Conservation (phyloP, 2,329 filamentous ascomycete genomes). For the Orbilia brochopaga region DNA sequence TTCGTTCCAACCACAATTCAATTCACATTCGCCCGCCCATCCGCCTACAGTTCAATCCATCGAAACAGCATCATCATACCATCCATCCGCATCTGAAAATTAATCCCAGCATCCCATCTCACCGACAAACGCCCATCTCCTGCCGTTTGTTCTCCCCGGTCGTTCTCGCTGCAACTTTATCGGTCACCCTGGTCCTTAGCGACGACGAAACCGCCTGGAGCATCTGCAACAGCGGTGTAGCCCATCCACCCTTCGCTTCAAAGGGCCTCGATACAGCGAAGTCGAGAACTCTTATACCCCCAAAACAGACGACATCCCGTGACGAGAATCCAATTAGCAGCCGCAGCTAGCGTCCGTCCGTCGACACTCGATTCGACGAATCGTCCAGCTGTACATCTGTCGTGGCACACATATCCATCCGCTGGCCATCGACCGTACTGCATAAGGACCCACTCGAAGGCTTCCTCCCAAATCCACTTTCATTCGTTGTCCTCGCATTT, state of each 20-base stretch:
- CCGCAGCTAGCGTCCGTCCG: slow-evolving; percentile 2
- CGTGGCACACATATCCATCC: slow-evolving; percentile 36
- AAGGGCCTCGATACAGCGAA: neutral
- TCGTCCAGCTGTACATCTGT: slow-evolving; percentile 37
- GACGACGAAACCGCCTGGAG: neutral
- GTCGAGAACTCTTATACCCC: slow-evolving; percentile 1
- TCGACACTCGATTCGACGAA: slow-evolving; percentile 28
- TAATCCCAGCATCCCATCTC: neutral
- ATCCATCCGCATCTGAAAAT: too few species aligned
- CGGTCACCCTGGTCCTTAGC: neutral
- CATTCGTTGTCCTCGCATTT: slow-evolving; percentile 24
- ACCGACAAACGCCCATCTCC: neutral
- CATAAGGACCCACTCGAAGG: slow-evolving; percentile 26
- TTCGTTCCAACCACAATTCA: neutral
- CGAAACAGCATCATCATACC: too few species aligned
- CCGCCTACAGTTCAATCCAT: too few species aligned
- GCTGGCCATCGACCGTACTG: slow-evolving; percentile 25
- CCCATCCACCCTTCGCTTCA: neutral
- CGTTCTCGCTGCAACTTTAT: slow-evolving; percentile 1
- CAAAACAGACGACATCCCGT: neutral
- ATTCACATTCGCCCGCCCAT: neutral
- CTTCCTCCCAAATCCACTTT: slow-evolving; percentile 14
- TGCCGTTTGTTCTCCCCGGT: neutral
- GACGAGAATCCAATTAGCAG: neutral
- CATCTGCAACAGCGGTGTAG: neutral